Percentiles rank a stretch among this genome's conserved stretches.
Conservation (phyloP, 305 asterid species). For the Lippia alba region DNA sequence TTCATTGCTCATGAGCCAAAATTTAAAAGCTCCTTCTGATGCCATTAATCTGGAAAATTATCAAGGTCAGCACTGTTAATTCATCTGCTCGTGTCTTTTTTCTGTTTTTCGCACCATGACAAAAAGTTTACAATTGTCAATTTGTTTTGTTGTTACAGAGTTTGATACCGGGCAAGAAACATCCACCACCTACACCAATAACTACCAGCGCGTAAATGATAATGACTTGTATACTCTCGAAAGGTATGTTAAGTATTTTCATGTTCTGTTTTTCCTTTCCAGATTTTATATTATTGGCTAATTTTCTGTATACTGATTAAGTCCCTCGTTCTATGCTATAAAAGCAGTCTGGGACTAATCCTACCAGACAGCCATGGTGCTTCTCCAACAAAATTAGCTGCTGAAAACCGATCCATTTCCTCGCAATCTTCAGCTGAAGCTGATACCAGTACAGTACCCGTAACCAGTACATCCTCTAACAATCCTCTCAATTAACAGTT, state of each 20-base stretch:
- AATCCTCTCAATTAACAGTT: constrained; percentile 44
- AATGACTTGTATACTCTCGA: constrained; percentile 44
- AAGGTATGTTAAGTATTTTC: constrained; percentile 46
- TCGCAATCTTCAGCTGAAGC: constrained; percentile 38
- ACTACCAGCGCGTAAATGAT: constrained; percentile 38
- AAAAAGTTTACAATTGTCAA: neutral
- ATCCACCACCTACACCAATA: constrained; percentile 26
- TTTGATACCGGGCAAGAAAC: constrained; percentile 36
- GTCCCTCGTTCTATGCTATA: constrained; percentile 26
- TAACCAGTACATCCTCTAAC: constrained; percentile 43
- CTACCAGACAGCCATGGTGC: constrained; percentile 77
- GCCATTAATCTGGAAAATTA: constrained; percentile 40
- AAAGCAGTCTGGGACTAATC: constrained; percentile 63
- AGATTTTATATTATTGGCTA: neutral
- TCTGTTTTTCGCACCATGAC: neutral
- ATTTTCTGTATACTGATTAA: constrained; percentile 13
- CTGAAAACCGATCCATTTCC: constrained; percentile 44
- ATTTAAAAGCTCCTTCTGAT: constrained; percentile 32
- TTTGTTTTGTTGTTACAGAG: constrained; percentile 36
- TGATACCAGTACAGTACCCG: constrained; percentile 34
- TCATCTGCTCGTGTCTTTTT: neutral
- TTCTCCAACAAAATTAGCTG: constrained; percentile 72
- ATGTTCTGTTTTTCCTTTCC: neutral
- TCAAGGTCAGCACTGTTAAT: constrained; percentile 49
- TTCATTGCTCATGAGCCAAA: constrained; percentile 49